Evolutionary conservation across 176 grass and related monocot genomes (phyloP).

Genomic region (Raddia distichophylla): DNA sequence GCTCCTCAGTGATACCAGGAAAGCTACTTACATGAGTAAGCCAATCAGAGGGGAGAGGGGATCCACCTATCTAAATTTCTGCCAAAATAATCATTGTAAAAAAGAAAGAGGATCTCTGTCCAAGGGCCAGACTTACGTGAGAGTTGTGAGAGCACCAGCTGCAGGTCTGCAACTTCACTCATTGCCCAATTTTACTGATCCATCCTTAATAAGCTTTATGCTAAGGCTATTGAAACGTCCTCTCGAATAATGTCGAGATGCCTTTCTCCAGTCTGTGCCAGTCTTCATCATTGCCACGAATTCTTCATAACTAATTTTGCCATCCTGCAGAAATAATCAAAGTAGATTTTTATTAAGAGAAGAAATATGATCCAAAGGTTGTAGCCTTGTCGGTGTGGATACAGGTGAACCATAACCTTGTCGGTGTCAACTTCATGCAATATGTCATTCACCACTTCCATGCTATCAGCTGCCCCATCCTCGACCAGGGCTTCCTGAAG

Average conservation of each 20-base stretch:
- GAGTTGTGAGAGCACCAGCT: constrained; percentile 15
- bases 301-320: constrained; percentile 82
- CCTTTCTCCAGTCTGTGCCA: constrained; percentile 92
- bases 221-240: constrained; percentile 84
- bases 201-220: constrained; percentile 77
- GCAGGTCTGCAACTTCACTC: constrained; percentile 50
- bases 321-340: constrained; percentile 61
- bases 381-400: not conserved
- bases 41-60: constrained; percentile 42
- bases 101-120: constrained; percentile 32
- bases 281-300: constrained; percentile 93
- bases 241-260: constrained; percentile 82
- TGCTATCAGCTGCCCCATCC: constrained; percentile 58
- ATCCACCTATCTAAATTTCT: constrained; percentile 57
- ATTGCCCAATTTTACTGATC: constrained; percentile 68
- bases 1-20: constrained; percentile 23
- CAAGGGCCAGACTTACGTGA: constrained; percentile 22
- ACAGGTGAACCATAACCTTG: constrained; percentile 56
- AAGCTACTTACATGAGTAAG: constrained; percentile 66
- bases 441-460: constrained; percentile 77
- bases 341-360: not conserved
- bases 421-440: constrained; percentile 82
- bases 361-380: constrained; percentile 2
- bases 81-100: constrained; percentile 68
- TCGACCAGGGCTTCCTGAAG: constrained; percentile 65